Percentiles rank a stretch among this genome's conserved stretches.
Evolutionary conservation across 78 protist genomes (phyloP).

Genomic region (Dictyostelium intermedium): DNA sequence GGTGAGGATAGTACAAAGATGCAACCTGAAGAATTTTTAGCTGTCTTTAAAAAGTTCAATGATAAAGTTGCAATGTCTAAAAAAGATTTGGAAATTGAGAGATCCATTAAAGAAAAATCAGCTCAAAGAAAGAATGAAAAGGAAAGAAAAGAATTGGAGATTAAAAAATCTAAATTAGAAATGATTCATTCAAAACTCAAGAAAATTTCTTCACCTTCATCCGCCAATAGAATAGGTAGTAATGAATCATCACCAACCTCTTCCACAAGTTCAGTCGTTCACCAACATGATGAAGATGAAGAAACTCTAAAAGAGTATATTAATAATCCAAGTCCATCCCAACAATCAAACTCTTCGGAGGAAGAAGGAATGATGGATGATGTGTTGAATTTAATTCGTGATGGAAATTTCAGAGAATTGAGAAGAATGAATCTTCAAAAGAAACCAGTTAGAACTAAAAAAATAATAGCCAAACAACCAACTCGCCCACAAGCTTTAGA

Average conservation of each 20-base stretch:
- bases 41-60: slow-evolving; percentile 41
- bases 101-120: slow-evolving; percentile 13
- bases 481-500: slow-evolving; percentile 27
- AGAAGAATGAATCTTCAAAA: slow-evolving; percentile 30
- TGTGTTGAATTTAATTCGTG: slow-evolving; percentile 57
- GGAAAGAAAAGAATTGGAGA: background rate
- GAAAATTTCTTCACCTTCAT: background rate
- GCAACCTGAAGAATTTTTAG: slow-evolving; percentile 56
- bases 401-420: slow-evolving; percentile 65
- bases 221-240: background rate
- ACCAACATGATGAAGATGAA: slow-evolving; percentile 46
- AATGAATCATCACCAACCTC: background rate
- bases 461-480: background rate
- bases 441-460: slow-evolving; percentile 28
- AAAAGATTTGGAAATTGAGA: slow-evolving; percentile 66
- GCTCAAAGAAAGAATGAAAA: slow-evolving; percentile 25
- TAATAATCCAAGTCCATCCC: background rate
- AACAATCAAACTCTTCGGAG: background rate
- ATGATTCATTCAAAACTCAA: background rate
- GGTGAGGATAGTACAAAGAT: slow-evolving; percentile 45
- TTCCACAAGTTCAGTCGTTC: background rate
- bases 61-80: slow-evolving; percentile 3
- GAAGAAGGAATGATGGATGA: slow-evolving; percentile 78
- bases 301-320: slow-evolving; percentile 39
- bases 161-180: background rate